A percentile compares a stretch with the other conserved stretches of the same genome.
Evolutionary conservation across 148 eudicot species (phyloP).

Genomic region (Cornus controversa): DNA sequence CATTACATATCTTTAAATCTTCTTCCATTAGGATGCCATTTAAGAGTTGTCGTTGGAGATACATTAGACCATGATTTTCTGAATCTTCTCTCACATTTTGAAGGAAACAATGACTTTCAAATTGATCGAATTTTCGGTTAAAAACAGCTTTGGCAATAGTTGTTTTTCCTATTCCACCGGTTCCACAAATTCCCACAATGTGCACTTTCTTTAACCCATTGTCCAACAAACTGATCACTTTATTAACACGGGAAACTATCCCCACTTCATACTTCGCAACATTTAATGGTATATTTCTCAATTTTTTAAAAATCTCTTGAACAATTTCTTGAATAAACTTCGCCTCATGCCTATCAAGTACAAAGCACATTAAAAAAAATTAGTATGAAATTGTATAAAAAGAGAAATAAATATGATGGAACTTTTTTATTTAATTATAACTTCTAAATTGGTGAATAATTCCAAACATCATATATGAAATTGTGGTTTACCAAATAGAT

Average conservation of each 20-base stretch:
- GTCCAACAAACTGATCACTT: background rate
- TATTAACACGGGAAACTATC: background rate
- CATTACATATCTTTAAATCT: too few relatives aligned
- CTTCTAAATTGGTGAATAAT: too few relatives aligned
- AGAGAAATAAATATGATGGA: too few relatives aligned
- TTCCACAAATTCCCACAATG: slow-evolving; percentile 7
- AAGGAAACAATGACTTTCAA: slow-evolving; percentile 4
- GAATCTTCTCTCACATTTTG: slow-evolving; percentile 1
- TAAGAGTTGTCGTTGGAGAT: background rate
- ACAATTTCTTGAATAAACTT: slow-evolving; percentile 4
- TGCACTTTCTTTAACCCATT: background rate
- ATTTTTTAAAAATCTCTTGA: background rate
- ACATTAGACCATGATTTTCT: background rate
- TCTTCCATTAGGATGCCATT: too few relatives aligned
- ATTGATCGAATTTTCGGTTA: background rate
- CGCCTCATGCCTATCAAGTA: too few relatives aligned
- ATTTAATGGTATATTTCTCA: too few relatives aligned
- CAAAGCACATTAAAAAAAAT: too few relatives aligned
- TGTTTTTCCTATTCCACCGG: slow-evolving; percentile 13
- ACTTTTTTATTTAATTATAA: too few relatives aligned
- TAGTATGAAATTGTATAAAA: too few relatives aligned
- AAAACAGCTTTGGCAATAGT: slow-evolving; percentile 6
- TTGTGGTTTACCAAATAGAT: too few relatives aligned
- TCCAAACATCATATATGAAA: too few relatives aligned
- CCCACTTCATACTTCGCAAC: background rate